Conservation (phyloP, 345 rosid species). For the Eucalyptus viminalis region DNA sequence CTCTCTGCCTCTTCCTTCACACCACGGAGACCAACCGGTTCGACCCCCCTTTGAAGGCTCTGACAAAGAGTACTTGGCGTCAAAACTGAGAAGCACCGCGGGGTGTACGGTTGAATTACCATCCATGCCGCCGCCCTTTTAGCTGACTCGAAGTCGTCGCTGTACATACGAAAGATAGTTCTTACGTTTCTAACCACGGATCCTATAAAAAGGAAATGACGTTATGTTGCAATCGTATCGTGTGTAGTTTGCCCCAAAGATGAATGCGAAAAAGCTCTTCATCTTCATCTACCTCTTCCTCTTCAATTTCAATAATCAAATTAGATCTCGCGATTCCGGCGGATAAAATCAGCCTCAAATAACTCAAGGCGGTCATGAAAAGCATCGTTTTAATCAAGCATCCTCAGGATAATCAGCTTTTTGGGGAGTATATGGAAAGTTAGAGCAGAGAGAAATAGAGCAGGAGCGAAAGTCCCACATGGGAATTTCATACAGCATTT, state of each 20-base stretch:
- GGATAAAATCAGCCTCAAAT: background rate
- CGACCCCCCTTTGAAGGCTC: background rate
- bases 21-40: background rate
- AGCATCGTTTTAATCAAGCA: background rate
- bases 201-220: background rate
- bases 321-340: background rate
- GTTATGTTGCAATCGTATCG: background rate
- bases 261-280: background rate
- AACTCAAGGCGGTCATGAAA: background rate
- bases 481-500: too few relatives aligned
- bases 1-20: conserved; percentile 72
- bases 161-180: background rate
- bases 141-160: background rate
- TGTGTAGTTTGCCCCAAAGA: background rate
- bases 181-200: background rate
- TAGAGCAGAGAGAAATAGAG: rapidly evolving
- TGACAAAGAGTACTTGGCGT: background rate
- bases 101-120: background rate
- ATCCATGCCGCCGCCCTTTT: background rate
- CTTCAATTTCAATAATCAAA: background rate
- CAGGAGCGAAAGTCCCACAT: background rate
- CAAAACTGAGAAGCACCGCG: background rate
- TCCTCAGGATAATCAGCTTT: background rate
- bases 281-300: background rate
- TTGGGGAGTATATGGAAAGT: background rate